These are phyloP conservation scores for Citrus glauca DNA, from an alignment of 345 rosid species.

Conservation along the genomic window DNA sequence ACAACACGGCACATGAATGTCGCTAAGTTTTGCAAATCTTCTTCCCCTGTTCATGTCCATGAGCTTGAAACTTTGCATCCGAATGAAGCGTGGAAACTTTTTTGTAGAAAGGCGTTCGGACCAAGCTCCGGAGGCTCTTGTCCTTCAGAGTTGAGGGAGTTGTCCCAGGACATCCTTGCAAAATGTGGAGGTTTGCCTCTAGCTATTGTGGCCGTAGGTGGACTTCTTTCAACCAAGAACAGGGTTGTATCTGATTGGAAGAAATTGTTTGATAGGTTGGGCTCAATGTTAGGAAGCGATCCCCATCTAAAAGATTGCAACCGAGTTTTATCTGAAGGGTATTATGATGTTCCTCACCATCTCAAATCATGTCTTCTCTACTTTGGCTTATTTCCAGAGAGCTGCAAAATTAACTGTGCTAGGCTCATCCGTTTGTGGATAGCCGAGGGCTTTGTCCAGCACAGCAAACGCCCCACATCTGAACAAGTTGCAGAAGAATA, in stretches of 20 bases:
- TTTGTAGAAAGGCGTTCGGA: no score
- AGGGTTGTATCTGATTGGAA: constrained; percentile 7
- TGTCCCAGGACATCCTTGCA: no score
- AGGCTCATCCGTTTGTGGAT: constrained; percentile 17
- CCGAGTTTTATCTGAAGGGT: constrained; percentile 16
- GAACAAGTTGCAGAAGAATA: constrained; percentile 13
- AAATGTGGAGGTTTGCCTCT: no score
- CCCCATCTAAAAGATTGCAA: background rate
- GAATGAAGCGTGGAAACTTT: background rate
- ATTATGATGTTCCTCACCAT: constrained; percentile 16
- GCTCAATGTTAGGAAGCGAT: constrained; percentile 6
- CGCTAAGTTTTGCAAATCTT: background rate
- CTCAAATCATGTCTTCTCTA: constrained; percentile 22
- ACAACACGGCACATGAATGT: constrained; percentile 8
- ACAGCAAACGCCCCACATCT: background rate
- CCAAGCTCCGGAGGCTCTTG: no score
- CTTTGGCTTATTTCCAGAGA: constrained; percentile 23
- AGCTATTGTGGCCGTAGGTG: background rate
- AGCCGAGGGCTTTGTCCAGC: constrained; percentile 19
- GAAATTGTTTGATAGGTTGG: background rate
- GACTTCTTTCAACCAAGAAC: constrained; percentile 6
- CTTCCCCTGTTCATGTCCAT: no score
- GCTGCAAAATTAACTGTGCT: background rate
- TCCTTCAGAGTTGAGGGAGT: no score
- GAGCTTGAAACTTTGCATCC: constrained; percentile 4